Evolutionary conservation across 305 asterid species (phyloP).

Genomic region (Stenogyne calaminthoides): DNA sequence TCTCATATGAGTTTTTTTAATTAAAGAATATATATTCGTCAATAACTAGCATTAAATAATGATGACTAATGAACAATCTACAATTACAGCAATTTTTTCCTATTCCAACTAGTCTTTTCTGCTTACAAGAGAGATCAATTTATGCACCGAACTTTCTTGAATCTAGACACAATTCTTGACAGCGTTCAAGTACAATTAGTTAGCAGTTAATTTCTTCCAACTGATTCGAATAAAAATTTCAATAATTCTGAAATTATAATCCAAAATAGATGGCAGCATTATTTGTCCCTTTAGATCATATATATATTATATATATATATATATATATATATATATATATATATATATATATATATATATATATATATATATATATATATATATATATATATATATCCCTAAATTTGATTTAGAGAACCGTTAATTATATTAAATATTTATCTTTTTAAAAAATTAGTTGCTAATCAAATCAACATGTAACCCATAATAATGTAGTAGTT

Average conservation of each 20-base stretch:
- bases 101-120: background rate
- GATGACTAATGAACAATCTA: background rate
- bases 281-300: background rate
- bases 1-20: too few species aligned
- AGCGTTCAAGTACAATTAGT: constrained; percentile 3
- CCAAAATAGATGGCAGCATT: background rate
- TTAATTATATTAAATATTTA: background rate
- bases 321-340: too few species aligned
- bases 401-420: background rate
- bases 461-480: background rate
- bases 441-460: background rate
- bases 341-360: too few species aligned
- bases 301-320: too few species aligned
- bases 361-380: too few species aligned
- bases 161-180: constrained; percentile 16
- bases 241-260: background rate
- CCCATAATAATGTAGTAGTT: background rate
- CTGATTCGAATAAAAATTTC: background rate
- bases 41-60: too few species aligned
- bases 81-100: background rate
- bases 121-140: background rate
- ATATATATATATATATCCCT: too few species aligned
- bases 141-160: background rate
- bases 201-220: background rate
- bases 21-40: too few species aligned